Conservation (phyloP, 345 rosid species). For the Eucalyptus fibrosa region DNA sequence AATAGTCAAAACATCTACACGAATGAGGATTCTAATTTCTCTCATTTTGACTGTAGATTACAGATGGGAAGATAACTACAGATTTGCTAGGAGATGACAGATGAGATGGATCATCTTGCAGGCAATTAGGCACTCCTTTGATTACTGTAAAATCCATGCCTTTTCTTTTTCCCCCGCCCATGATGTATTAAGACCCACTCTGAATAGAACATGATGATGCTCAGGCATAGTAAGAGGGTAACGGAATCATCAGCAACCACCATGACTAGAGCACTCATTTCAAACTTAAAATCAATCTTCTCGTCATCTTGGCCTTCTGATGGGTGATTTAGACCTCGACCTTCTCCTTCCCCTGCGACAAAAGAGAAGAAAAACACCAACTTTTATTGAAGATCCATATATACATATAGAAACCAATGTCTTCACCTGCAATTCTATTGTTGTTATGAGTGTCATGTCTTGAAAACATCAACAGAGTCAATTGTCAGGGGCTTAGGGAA, state of each 20-base stretch:
- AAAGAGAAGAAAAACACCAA: background rate
- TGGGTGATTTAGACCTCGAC: conserved; percentile 81
- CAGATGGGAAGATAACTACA: background rate
- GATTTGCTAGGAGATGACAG: background rate
- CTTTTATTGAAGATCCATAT: background rate
- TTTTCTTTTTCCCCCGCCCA: background rate
- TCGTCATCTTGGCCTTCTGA: conserved; percentile 32
- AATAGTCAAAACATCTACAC: background rate
- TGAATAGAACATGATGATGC: background rate
- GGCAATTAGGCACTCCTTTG: background rate
- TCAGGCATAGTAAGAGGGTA: background rate
- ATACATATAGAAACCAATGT: background rate
- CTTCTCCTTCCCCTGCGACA: conserved; percentile 48
- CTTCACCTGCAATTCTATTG: conserved; percentile 48
- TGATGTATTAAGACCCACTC: background rate
- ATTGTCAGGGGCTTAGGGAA: conserved; percentile 5
- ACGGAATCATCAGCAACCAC: background rate
- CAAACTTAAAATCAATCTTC: background rate
- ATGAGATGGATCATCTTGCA: background rate
- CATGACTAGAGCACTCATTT: background rate
- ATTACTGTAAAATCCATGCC: background rate
- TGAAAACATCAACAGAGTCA: conserved; percentile 28
- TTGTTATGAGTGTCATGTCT: conserved; percentile 7
- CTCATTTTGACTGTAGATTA: background rate
- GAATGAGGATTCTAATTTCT: background rate